Base-by-base conservation (phyloP, 2,329 filamentous ascomycete species). In the Colletotrichum sojae region DNA sequence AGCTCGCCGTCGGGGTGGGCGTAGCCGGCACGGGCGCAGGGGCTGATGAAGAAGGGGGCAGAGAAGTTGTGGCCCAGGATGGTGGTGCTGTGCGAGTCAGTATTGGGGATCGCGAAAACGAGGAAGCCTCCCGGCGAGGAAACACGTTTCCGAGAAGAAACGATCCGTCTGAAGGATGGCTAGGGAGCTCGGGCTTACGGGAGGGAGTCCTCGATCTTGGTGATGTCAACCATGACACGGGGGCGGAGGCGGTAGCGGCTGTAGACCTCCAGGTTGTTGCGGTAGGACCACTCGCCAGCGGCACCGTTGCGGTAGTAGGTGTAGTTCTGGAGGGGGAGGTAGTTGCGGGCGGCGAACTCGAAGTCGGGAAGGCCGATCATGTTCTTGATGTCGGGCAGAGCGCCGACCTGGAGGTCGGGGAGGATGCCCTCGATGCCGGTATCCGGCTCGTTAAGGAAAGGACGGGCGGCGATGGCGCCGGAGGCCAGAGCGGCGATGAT, bases 241-340 rank as follows among this genome's bases (percentile, higher is more conserved):
- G 86, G 85, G 57, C 83, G 81, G 49, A 88, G 78, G 56, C 78
- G 78, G 73, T 84, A 86, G 15, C 84, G 82, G 69, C 81, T 78
- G 76, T 82, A 89, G 31, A 84, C 81, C 76, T 89, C 87, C 6
- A 88, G 80, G 76, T 89, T 89, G 76, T 88, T 87, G 56, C 86
- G 81, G 77, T 88, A 88, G 1, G 82, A 83, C 82, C 83, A 88
- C 77, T 88, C 86, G 68, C 85, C 86, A 4, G 81, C 85, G 4
- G 85, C 86, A 20, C 85, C 86, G 71, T 86, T 87, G 67, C 85
- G 83, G 77, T 88, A 88, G 76, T 87, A 88, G n/a, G 85, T 86
- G 76, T 85, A 88, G 73, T 85, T 82, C 22, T 77, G 73, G 13
- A 72, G 69, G 65, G 84, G 82, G 73, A 88, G 80, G 72, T 83